Base-by-base conservation (phyloP, 2,329 filamentous ascomycete species). In the Trichoderma cornu-damae region DNA sequence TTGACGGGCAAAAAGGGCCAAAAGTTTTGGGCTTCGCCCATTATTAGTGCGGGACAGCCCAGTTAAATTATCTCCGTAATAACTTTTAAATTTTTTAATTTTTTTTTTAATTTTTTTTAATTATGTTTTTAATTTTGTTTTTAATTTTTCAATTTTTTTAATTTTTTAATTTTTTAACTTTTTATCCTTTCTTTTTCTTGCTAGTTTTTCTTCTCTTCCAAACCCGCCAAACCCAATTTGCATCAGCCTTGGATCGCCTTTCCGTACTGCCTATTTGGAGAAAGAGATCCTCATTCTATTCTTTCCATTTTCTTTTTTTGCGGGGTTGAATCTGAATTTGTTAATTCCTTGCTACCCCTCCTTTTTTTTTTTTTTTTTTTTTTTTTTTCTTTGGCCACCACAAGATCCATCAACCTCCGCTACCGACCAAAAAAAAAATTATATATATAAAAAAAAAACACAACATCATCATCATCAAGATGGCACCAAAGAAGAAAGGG, bases 401-500 rank as follows among this genome's bases (percentile, higher is more conserved):
- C n/a, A n/a, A n/a, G 22, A 22, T 2, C 11, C 32, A 37, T 47
- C 30, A 5, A 20, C 34, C 9, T 24, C 26, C 14, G 7, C 48
- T 16, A 22, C 35, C 30, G 11, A 30, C 22, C 7, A 35, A 34
- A 57, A 20, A n/a, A n/a, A n/a, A n/a, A n/a, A n/a, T n/a, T n/a
- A n/a, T n/a, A n/a, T n/a, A n/a, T n/a, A n/a, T n/a, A n/a, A n/a
- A n/a, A n/a, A n/a, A n/a, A n/a, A n/a, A n/a, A n/a, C n/a, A n/a
- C n/a, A n/a, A n/a, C n/a, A n/a, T n/a, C n/a, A n/a, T n/a, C n/a
- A 43, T 16, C 20, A 16, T 60, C 73, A 79, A 73, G 61, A 97
- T 96, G 93, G 78, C 92, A 69, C 92, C 92, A 61, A 96, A 96
- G 79, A 95, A 94, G 82, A 96, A 96, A 83, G 79, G 77, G 66